phyloP scores from a whole-genome alignment of 768 basidiomycete species.

The Tylopilus intermedius region DNA sequence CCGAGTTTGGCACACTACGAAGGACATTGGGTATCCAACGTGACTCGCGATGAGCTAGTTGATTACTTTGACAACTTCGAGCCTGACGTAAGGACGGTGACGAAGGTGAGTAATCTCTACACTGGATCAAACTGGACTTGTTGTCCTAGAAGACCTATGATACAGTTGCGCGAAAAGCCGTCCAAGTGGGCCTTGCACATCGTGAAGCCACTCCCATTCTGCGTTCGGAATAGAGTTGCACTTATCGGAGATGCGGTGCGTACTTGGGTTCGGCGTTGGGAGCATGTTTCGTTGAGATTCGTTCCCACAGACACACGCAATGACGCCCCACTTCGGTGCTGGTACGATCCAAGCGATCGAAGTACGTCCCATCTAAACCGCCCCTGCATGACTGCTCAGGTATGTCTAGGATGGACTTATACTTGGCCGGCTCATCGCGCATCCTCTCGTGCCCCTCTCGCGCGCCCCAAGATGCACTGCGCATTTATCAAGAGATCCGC shows the following conservation, averaged over 20 bases:
- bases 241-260: slow-evolving; percentile 49
- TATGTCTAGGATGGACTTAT: slow-evolving; percentile 4
- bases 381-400: background rate
- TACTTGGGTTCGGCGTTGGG: background rate
- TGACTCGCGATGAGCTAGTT: slow-evolving; percentile 31
- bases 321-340: background rate
- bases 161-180: slow-evolving; percentile 33
- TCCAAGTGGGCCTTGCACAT: slow-evolving; percentile 44
- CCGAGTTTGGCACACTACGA: slow-evolving; percentile 27
- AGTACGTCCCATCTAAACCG: background rate
- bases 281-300: background rate
- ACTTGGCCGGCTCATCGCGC: slow-evolving; percentile 23
- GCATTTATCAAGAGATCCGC: slow-evolving; percentile 11
- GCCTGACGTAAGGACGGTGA: slow-evolving; percentile 28
- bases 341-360: slow-evolving; percentile 1
- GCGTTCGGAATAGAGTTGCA: slow-evolving; percentile 36
- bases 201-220: slow-evolving; percentile 38
- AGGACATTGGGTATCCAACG: slow-evolving; percentile 30
- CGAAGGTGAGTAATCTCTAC: slow-evolving; percentile 20
- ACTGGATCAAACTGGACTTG: background rate
- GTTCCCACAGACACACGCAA: background rate
- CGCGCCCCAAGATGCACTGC: slow-evolving; percentile 3
- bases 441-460: slow-evolving; percentile 10
- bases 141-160: background rate
- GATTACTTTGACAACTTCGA: slow-evolving; percentile 33